Evolutionary conservation across 2,329 filamentous ascomycete genomes (phyloP).

Genomic region (Beauveria australis): DNA sequence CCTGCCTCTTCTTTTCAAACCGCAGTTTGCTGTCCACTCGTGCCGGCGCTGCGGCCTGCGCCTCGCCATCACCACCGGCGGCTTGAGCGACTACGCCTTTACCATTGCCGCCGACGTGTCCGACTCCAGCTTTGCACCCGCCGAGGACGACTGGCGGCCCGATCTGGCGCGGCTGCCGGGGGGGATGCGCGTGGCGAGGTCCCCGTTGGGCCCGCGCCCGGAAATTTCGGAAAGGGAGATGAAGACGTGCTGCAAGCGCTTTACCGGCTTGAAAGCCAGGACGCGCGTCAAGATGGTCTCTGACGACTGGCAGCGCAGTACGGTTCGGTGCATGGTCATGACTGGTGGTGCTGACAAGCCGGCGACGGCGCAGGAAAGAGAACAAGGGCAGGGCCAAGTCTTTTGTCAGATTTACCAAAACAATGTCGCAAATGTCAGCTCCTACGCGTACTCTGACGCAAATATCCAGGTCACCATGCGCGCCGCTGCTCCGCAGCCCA

Average conservation of each 20-base stretch:
- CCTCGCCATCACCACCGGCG: constrained; percentile 11
- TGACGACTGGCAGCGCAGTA: not conserved
- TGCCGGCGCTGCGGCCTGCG: constrained; percentile 13
- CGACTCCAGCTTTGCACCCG: constrained; percentile 4
- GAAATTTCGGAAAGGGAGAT: constrained; percentile 11
- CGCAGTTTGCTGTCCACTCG: constrained; percentile 11
- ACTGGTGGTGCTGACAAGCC: not conserved
- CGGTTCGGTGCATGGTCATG: constrained; percentile 6
- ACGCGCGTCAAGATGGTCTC: not conserved
- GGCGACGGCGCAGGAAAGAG: not conserved
- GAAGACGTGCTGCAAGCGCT: constrained; percentile 7
- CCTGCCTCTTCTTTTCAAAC: constrained; percentile 5
- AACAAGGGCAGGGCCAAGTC: not conserved
- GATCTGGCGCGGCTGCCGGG: constrained; percentile 11
- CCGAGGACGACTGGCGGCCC: constrained; percentile 11
- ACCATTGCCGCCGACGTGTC: constrained; percentile 9
- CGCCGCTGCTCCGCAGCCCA: not conserved
- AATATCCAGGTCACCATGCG: constrained; percentile 11
- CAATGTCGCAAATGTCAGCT: not conserved
- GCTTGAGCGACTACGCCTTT: constrained; percentile 7
- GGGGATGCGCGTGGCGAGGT: constrained; percentile 9
- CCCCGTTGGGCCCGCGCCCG: constrained; percentile 6
- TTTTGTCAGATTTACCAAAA: constrained; percentile 8
- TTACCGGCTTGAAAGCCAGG: not conserved
- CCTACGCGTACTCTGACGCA: not conserved